Conservation (phyloP, 768 basidiomycete species). For the Hygrophorus pudorinus region DNA sequence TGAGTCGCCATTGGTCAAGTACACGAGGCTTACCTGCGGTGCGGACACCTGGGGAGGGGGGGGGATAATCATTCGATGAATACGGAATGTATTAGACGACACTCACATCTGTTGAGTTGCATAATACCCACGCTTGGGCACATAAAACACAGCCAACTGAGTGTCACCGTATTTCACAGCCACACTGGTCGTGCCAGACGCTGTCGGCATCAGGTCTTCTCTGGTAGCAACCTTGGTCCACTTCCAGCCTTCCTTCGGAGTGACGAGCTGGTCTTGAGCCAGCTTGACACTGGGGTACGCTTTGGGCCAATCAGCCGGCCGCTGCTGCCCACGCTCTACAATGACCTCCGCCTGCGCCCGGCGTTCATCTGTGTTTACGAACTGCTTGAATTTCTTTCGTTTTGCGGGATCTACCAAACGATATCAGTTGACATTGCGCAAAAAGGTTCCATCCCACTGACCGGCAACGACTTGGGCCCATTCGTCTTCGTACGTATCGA, state of each 20-base stretch:
- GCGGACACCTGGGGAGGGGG: constrained; percentile 24
- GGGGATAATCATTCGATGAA: constrained; percentile 1
- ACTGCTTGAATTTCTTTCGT: constrained; percentile 47
- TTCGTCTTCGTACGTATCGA: constrained; percentile 59
- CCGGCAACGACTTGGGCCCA: constrained; percentile 54
- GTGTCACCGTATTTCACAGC: constrained; percentile 55
- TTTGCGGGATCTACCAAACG: constrained; percentile 28
- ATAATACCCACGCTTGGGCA: constrained; percentile 48
- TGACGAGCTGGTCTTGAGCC: constrained; percentile 23
- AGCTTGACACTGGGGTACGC: constrained; percentile 39
- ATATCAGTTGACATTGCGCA: constrained; percentile 10
- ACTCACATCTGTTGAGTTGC: constrained; percentile 56
- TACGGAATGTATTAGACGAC: not conserved
- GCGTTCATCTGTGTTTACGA: constrained; percentile 51
- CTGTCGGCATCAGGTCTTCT: constrained; percentile 37
- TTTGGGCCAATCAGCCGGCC: constrained; percentile 65
- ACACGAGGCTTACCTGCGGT: constrained; percentile 15
- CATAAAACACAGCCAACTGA: constrained; percentile 59
- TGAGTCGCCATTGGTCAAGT: constrained; percentile 29
- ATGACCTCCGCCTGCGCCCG: constrained; percentile 38
- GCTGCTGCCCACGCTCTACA: constrained; percentile 48
- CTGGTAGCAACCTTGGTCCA: constrained; percentile 43
- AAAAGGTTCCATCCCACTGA: constrained; percentile 11
- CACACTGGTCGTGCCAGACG: constrained; percentile 35
- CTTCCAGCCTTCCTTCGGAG: constrained; percentile 42